These are phyloP conservation scores for Apiotrichum laibachii DNA, from an alignment of 1,284 basidiomycete genomes.

Conservation along the genomic window DNA sequence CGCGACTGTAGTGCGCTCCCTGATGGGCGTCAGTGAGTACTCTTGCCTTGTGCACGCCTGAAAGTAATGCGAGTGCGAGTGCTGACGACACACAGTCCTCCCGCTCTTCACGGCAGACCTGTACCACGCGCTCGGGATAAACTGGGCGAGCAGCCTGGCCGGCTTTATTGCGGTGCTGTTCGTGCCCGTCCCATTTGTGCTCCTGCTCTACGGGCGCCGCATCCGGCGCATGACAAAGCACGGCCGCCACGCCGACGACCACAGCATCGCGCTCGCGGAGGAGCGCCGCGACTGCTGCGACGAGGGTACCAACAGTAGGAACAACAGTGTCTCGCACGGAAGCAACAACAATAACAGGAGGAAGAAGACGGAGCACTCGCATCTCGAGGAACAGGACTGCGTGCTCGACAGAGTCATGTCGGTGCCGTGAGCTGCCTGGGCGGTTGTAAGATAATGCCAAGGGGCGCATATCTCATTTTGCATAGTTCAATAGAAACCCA, in stretches of 20 bases:
- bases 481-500: too few species aligned
- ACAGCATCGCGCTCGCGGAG: conserved; percentile 5
- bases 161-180: conserved; percentile 31
- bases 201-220: conserved; percentile 26
- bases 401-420: neutral
- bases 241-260: conserved; percentile 22
- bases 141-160: conserved; percentile 55
- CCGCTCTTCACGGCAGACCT: conserved; percentile 59
- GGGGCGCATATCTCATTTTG: too few species aligned
- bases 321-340: neutral
- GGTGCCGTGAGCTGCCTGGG: neutral
- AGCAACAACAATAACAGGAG: neutral
- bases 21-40: conserved; percentile 55
- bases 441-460: too few species aligned
- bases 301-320: neutral
- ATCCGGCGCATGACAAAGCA: conserved; percentile 29
- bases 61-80: conserved; percentile 50
- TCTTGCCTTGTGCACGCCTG: conserved; percentile 62
- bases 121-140: conserved; percentile 59
- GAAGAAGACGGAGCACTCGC: neutral
- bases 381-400: neutral
- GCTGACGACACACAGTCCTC: conserved; percentile 45
- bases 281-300: neutral
- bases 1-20: conserved; percentile 63
- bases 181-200: conserved; percentile 22